A percentile compares a stretch with the other conserved stretches of the same genome.
Evolutionary conservation across 306 rosid genomes (phyloP).

Genomic region (Pyrus bretschneideri): DNA sequence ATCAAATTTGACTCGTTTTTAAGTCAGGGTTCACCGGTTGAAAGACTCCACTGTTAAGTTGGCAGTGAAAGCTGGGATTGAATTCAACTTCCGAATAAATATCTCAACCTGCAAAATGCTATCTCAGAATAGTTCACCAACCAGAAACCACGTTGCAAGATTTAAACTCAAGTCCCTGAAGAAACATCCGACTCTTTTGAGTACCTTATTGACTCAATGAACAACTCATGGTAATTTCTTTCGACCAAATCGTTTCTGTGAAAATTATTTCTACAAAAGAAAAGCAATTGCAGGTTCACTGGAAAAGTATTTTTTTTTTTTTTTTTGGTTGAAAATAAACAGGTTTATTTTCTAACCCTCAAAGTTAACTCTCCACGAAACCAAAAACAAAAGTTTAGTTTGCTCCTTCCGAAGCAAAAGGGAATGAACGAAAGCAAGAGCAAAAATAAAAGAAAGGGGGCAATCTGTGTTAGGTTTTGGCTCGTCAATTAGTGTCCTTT

Average conservation of each 20-base stretch:
- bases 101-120: constrained; percentile 70
- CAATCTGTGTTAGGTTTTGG: background rate
- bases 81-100: constrained; percentile 77
- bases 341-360: background rate
- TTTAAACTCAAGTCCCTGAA: background rate
- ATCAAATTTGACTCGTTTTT: constrained; percentile 6
- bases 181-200: background rate
- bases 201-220: background rate
- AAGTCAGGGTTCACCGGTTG: constrained; percentile 75
- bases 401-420: background rate
- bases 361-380: background rate
- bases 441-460: background rate
- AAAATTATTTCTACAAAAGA: background rate
- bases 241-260: background rate
- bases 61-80: constrained; percentile 96
- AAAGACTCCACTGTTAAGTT: constrained; percentile 95
- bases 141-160: background rate
- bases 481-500: no score
- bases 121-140: constrained; percentile 1
- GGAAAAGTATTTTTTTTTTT: no score
- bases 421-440: background rate
- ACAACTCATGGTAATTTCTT: background rate
- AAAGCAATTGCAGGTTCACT: background rate
- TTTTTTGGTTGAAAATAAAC: background rate
- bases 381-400: no score